Conservation (phyloP, 2,329 filamentous ascomycete genomes). For the Cercospora janseana region DNA sequence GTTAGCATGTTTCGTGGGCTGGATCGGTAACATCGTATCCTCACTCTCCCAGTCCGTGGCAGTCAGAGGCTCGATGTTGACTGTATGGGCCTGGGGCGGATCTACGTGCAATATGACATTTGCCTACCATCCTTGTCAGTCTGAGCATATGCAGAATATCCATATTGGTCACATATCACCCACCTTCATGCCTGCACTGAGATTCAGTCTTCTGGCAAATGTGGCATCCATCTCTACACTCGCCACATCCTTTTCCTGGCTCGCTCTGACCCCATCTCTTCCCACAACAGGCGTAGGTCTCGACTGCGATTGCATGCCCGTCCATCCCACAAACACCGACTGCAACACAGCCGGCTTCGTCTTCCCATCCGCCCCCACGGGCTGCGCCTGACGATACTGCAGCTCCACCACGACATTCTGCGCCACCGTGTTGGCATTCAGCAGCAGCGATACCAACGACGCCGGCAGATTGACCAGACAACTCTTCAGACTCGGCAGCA, state of each 20-base stretch:
- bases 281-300: slow-evolving; percentile 70
- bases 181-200: slow-evolving; percentile 80
- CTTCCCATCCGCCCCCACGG: slow-evolving; percentile 43
- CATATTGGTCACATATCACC: slow-evolving; percentile 50
- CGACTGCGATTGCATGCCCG: slow-evolving; percentile 92
- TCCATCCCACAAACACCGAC: slow-evolving; percentile 91
- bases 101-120: slow-evolving; percentile 75
- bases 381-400: slow-evolving; percentile 64
- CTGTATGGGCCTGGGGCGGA: slow-evolving; percentile 84
- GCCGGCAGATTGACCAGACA: slow-evolving; percentile 91
- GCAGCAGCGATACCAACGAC: slow-evolving; percentile 76
- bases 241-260: slow-evolving; percentile 71
- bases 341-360: slow-evolving; percentile 46
- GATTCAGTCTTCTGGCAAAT: slow-evolving; percentile 71
- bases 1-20: slow-evolving; percentile 2
- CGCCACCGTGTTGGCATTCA: slow-evolving; percentile 85
- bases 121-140: slow-evolving; percentile 47
- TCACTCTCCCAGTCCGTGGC: slow-evolving; percentile 89
- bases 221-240: slow-evolving; percentile 85
- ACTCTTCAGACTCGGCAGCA: slow-evolving; percentile 79
- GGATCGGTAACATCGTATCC: slow-evolving; percentile 35
- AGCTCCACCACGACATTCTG: slow-evolving; percentile 97
- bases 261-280: slow-evolving; percentile 63
- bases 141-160: slow-evolving; percentile 38
- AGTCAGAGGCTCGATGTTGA: slow-evolving; percentile 94